Base-by-base conservation (phyloP, 371 early-diverging fungal genomes). In the Syncephalastrum sp. region DNA sequence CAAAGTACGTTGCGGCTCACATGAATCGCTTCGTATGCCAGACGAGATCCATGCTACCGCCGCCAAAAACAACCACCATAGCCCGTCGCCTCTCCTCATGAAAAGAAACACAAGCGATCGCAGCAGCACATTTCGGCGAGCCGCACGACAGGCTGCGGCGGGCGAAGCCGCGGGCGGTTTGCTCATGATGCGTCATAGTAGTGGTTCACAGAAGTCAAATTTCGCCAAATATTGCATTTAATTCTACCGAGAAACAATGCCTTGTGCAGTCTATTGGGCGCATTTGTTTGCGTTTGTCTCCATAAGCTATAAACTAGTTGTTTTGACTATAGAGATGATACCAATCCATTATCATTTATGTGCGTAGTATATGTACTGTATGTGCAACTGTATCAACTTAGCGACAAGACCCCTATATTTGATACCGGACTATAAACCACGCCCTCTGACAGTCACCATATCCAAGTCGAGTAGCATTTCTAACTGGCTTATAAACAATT, bases 121-220 rank as follows among this genome's bases (percentile, higher is more conserved):
- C 21, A 49, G 41, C 52, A 44, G 29, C 27, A 46, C 58, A 58
- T 51, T 50, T 52, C 5, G 58, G 52, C n/a, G 58, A 58, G 38
- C 46, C 58, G 38, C 51, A 27, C 19, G 58, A 44, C 15, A 52
- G 58, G 42, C 19, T 47, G 19, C 24, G 7, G 58, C 58, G 7
- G 58, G 58, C 10, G 58, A 58, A 46, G 52, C 58, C 21, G 58
- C 50, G 15, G 58, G 58, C 15, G 58, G 58, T 42, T 15, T 47
- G n/a, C 24, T 47, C 23, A 56, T 48, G 57, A 56, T 56, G 48
- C 38, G 10, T 33, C 38, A 33, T 12, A 33, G 38, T 2, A 33
- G 38, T 33, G 38, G 38, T 33, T 33, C 38, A 33, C 7, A 33
- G 2, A 33, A 12, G 12, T 33, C 38, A 33, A 33, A 10, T 33